Evolutionary conservation across 495 filamentous ascomycete genomes (phyloP), one percentile per base, ranked within the genome.

Genomic region (Penicillium mononematosum): DNA sequence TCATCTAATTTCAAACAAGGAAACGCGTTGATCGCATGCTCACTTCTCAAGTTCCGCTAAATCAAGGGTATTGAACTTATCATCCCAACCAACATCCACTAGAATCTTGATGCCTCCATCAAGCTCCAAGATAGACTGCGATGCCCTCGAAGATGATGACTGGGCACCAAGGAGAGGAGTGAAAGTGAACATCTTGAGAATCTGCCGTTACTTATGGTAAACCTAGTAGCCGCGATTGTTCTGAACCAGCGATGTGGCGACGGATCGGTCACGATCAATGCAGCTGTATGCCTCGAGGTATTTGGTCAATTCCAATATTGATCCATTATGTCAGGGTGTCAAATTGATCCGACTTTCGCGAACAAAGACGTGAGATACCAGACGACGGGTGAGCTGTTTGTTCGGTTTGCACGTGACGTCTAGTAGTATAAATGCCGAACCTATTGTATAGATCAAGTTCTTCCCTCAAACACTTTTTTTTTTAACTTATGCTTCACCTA

Each of bases 81-180:
- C 89, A 67, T 98, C 92, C 94, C 94, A 99, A 55, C 94, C 94
- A 34, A 96, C 90, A 68, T 96, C 93, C 14, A 98, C 82, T 16
- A 98, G 79, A 25, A 98, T 86, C 70, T 98, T 98, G 71, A 98
- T 87, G 34, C 93, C 94, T 44, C 93, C 92, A 78, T 98, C 94
- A 45, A 99, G 85, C 77, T 98, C 95, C 44, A 99, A 77, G 9
- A 99, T 82, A 12, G 95, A 98, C 70, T 97, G 93, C 55, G 90
- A 94, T 36, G 95, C 94, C 41, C 84, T 79, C 8, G 90, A 95
- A 45, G 85, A 81, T 12, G 72, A 71, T 7, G 90, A 92, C 62
- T 92, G 91, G 17, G 93, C 95, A 62, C 94, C 95, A 42, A 94
- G 87, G 45, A 99, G 75, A 17, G 95, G 86, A 58, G 88, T 95